Evolutionary conservation across 257 asterid species (phyloP), one percentile per base, ranked within the genome.

Genomic region (Solanum okadae): DNA sequence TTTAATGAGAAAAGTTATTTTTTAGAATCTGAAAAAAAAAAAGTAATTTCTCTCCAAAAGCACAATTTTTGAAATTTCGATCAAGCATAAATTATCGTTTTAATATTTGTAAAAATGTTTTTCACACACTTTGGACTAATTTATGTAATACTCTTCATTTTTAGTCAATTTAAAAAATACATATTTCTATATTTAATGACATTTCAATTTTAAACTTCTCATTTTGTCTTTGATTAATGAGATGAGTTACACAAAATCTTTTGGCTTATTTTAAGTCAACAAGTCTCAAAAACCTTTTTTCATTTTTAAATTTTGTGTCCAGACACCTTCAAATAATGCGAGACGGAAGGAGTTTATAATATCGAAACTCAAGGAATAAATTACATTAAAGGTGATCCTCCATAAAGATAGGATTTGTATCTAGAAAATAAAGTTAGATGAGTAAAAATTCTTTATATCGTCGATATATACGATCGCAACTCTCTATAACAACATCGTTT

Each of bases 281-380:
- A 52, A 52, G 10, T 52, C 4, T 52, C n/a, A 52, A 52, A 18
- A 52, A 15, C 8, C n/a, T 18, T 18, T 46, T 52, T 52, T 0
- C 10, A 52, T 16, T 52, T 52, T 52, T 49, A 49, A 49, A 15
- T 49, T 49, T 0, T 16, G 3, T 15, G 10, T 56, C 10, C 4
- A 56, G 1, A 56, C n/a, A 2, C 4, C n/a, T 18, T 56, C 10
- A 56, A 56, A 56, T 18, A 1, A 56, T 6, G 9, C 3, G 4
- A 56, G 2, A 18, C 1, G 1, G 0, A 56, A 56, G 4, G n/a
- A 56, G 0, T 56, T 56, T 18, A 56, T 6, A 56, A 56, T 56
- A 56, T 18, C 1, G 1, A 6, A 56, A 56, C 1, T 56, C 10
- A 56, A 56, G 0, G 65, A 56, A 56, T 0, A 1, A 18, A 18